Conservation (phyloP, 495 filamentous ascomycete genomes). For the Penicillium turbatum region DNA sequence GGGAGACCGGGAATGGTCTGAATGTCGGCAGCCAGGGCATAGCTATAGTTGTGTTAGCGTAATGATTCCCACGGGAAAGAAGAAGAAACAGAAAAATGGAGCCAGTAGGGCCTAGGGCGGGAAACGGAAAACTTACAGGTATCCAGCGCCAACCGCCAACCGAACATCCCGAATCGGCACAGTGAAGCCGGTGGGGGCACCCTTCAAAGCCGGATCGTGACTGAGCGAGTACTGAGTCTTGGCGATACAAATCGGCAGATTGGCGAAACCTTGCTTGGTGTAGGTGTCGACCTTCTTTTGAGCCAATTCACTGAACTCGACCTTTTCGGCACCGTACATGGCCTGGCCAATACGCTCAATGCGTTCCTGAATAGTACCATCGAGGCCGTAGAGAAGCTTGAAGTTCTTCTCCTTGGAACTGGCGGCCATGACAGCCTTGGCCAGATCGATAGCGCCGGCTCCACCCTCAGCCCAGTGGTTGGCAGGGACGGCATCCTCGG, state of each 20-base stretch:
- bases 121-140: slow-evolving; percentile 57
- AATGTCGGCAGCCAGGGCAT: slow-evolving; percentile 93
- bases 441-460: slow-evolving; percentile 83
- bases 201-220: slow-evolving; percentile 90
- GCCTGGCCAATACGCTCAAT: slow-evolving; percentile 85
- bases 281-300: slow-evolving; percentile 96
- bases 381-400: slow-evolving; percentile 78
- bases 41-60: slow-evolving; percentile 45
- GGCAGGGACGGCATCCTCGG: slow-evolving; percentile 86
- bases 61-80: neutral
- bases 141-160: slow-evolving; percentile 89
- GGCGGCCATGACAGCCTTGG: slow-evolving; percentile 78
- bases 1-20: slow-evolving; percentile 96
- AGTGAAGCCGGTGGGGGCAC: slow-evolving; percentile 93
- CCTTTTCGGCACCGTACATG: slow-evolving; percentile 90
- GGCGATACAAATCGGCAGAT: slow-evolving; percentile 91
- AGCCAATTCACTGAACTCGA: slow-evolving; percentile 90
- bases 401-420: slow-evolving; percentile 84
- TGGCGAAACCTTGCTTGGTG: slow-evolving; percentile 83
- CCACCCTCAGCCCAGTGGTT: slow-evolving; percentile 98
- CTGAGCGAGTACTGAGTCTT: slow-evolving; percentile 98
- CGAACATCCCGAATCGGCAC: slow-evolving; percentile 93
- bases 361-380: slow-evolving; percentile 78
- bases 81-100: slow-evolving; percentile 4
- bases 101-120: neutral